Conservation (phyloP, 129 eudicot species). For the Centrapalus pauciflorus region DNA sequence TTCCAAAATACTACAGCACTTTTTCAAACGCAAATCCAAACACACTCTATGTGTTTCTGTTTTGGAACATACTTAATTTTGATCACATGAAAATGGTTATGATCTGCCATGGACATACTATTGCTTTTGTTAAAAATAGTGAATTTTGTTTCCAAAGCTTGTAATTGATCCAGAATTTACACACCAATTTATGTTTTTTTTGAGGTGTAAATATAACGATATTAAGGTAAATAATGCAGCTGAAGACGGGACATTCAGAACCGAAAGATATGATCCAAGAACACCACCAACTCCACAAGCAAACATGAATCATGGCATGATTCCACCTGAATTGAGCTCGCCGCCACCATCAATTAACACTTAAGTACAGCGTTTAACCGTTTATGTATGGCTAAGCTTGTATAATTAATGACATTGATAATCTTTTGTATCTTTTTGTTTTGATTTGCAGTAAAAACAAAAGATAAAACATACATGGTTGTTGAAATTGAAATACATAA, state of each 20-base stretch:
- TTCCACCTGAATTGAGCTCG: slow-evolving; percentile 11
- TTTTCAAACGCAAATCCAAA: too few relatives aligned
- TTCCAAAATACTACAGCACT: too few relatives aligned
- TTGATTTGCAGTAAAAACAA: too few relatives aligned
- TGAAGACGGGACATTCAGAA: slow-evolving; percentile 10
- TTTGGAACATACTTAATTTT: too few relatives aligned
- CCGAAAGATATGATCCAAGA: slow-evolving; percentile 34
- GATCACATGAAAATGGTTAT: neutral
- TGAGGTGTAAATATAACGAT: neutral
- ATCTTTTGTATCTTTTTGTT: neutral
- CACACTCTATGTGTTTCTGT: too few relatives aligned
- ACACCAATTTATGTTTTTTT: neutral
- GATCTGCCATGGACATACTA: too few relatives aligned
- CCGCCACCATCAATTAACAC: slow-evolving; percentile 17
- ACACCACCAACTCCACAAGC: slow-evolving; percentile 30
- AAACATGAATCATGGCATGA: slow-evolving; percentile 2
- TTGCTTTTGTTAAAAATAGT: neutral
- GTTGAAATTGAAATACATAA: too few relatives aligned
- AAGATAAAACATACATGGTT: too few relatives aligned
- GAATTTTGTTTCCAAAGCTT: neutral
- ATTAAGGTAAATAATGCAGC: slow-evolving; percentile 11
- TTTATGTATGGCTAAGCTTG: neutral
- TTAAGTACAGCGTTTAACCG: slow-evolving; percentile 11
- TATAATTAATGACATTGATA: neutral
- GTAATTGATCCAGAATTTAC: neutral